phyloP scores from a whole-genome alignment of 2,329 filamentous ascomycete species.

The Chaetomium sp. region DNA sequence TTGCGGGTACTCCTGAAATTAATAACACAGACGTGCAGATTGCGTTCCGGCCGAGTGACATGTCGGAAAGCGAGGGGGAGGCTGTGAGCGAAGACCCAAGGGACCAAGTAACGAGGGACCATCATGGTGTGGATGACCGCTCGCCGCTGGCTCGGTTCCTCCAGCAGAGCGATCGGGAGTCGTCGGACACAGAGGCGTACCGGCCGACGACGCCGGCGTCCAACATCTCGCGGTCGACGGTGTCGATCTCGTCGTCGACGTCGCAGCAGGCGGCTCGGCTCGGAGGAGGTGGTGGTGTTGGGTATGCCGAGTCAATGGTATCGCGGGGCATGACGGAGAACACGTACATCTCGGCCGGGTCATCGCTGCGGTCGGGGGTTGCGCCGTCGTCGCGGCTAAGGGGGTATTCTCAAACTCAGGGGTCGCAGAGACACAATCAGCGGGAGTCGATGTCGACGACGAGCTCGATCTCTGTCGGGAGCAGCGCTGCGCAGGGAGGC shows the following conservation, averaged over 20 bases:
- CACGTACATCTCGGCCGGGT: slow-evolving; percentile 63
- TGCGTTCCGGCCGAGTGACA: slow-evolving; percentile 46
- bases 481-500: slow-evolving; percentile 18
- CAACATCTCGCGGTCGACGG: slow-evolving; percentile 45
- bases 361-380: slow-evolving; percentile 42
- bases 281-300: no score
- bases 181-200: slow-evolving; percentile 54
- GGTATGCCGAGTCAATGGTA: slow-evolving; percentile 42
- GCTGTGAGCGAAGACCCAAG: no score
- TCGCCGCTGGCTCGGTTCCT: slow-evolving; percentile 71
- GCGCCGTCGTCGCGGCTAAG: no score
- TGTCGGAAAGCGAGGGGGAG: slow-evolving; percentile 44
- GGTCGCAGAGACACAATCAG: slow-evolving; percentile 23
- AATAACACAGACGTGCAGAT: slow-evolving; percentile 45
- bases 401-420: slow-evolving; percentile 18
- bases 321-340: slow-evolving; percentile 54
- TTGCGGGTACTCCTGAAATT: slow-evolving; percentile 38
- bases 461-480: slow-evolving; percentile 45
- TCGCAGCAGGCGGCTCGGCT: slow-evolving; percentile 41
- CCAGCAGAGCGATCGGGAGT: slow-evolving; percentile 39
- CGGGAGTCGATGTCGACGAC: slow-evolving; percentile 52
- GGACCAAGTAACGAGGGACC: no score
- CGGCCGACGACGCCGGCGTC: slow-evolving; percentile 63
- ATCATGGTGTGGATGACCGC: slow-evolving; percentile 67
- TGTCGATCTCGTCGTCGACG: slow-evolving; percentile 55